Evolutionary conservation across 495 filamentous ascomycete genomes (phyloP), one percentile per base, ranked within the genome.

Genomic region (Pyronema omphalodes): DNA sequence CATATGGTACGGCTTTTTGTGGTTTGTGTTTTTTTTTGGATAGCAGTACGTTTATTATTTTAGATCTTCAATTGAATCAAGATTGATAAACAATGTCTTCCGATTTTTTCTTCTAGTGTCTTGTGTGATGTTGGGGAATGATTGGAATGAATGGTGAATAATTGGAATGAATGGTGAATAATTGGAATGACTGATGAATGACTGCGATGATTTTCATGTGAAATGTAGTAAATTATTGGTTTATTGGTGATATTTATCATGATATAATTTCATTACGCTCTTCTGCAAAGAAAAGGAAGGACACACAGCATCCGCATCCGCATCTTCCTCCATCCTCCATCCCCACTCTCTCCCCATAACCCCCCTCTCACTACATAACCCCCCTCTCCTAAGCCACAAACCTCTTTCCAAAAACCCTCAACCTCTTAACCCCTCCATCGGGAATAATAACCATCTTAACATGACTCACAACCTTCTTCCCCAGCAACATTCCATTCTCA

Each of bases 361-460:
- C 23, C 23, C 23, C 23, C 23, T 29, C 23, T 29, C 23, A 1
- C 23, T 5, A 29, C 5, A 1, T 29, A 29, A 5, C 1, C 5
- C 23, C 23, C 23, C n/a, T n/a, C n/a, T n/a, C 5, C 23, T 29
- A 29, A 29, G 23, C 14, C 50, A 40, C 36, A 1, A 17, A 34
- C 9, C 52, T 23, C 29, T 45, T 54, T 9, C 52, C 52, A 54
- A 54, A 52, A 9, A 93, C 80, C 50, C 87, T 76, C 55, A 94
- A 75, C 45, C 88, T 71, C 76, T 93, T 93, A 33, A 93, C 83
- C 0, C 88, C 88, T 40, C 88, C 88, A 66, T 95, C 88, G 6
- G 88, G 88, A 56, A 94, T 81, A 52, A 95, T 91, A 18, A 82
- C 83, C 67, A 95, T 70, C 73, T 91, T 94, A 23, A 86, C 78